Base-by-base conservation (phyloP, 164 flowering plant species). In the Vitis cinerea region DNA sequence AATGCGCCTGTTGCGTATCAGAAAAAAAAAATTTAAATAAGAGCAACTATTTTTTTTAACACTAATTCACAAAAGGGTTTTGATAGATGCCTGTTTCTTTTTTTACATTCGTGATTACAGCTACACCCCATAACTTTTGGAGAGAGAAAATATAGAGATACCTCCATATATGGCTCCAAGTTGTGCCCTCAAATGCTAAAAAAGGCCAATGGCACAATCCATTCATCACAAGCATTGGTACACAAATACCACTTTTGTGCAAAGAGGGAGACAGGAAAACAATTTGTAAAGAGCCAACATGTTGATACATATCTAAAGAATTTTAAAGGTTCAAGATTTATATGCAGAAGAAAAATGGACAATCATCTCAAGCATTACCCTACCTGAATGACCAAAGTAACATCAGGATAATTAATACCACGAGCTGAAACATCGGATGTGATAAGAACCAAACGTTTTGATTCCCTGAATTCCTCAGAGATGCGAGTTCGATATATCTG, bases 321-420 rank as follows among this genome's bases (percentile, higher is more conserved):
- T 19, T 57, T 3, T 16, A 17, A 17, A 57, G 19, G 29, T n/a
- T 23, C 16, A 16, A 16, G 29, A 9, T 57, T 57, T 53, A 44
- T 49, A 47, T 13, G 50, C 19, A 68, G 30, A 23, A 49, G 10
- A 55, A 47, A 15, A 15, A 5, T 7, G 4, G 17, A 64, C 11
- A 50, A n/a, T 51, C 6, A 69, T 63, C 47, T 48, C 49, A 64
- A 54, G 48, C 50, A 31, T 60, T 50, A 64, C 8, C 2, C 61
- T 88, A 96, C 99, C 98, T 96, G 99, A 62, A 92, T 71, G 68
- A 96, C 97, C 78, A 92, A 75, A 57, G 98, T 88, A 62, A 93
- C 97, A 85, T 93, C 95, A 59, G 98, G 99, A 81, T 91, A 93
- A 75, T 91, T 83, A 86, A 91, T 81, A 72, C 97, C 98, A 61